Evolutionary conservation across 805 yeast species (phyloP).

Genomic region (Starmerella vaccinii): DNA sequence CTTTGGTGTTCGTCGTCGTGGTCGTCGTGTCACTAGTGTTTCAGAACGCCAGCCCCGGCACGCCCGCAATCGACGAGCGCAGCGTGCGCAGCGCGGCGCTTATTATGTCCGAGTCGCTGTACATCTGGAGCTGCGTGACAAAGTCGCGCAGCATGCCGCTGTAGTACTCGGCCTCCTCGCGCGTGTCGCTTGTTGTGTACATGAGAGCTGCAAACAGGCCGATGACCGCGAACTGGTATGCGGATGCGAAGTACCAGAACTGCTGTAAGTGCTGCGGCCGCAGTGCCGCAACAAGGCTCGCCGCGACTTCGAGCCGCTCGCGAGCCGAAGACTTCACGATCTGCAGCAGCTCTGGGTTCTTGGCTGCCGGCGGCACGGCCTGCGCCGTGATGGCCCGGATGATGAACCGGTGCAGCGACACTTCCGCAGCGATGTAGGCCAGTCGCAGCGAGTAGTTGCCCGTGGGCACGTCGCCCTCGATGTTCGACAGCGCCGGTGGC

Average conservation of each 20-base stretch:
- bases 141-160: slow-evolving; percentile 64
- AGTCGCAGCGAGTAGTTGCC: slow-evolving; percentile 67
- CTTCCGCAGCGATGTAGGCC: slow-evolving; percentile 82
- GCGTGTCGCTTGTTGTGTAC: slow-evolving; percentile 48
- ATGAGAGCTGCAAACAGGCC: slow-evolving; percentile 82
- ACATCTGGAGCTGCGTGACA: slow-evolving; percentile 62
- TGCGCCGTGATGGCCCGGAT: slow-evolving; percentile 24
- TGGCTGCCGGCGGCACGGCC: slow-evolving; percentile 29
- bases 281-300: slow-evolving; percentile 64
- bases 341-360: slow-evolving; percentile 44
- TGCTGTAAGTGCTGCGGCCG: slow-evolving; percentile 76
- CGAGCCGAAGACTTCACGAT: slow-evolving; percentile 82
- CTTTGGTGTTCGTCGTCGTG: no score
- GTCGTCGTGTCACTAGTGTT: no score
- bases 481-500: slow-evolving; percentile 25
- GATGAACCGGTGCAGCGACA: slow-evolving; percentile 62
- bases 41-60: slow-evolving; percentile 39
- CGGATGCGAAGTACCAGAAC: slow-evolving; percentile 80
- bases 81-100: slow-evolving; percentile 61
- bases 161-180: slow-evolving; percentile 54
- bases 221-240: slow-evolving; percentile 67
- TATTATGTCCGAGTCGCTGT: slow-evolving; percentile 67
- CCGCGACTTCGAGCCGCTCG: slow-evolving; percentile 69
- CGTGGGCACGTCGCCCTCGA: slow-evolving; percentile 31
- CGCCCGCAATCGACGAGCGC: slow-evolving; percentile 59